Base-by-base conservation (phyloP, 1,284 basidiomycete genomes). In the Earliella scabrosa region DNA sequence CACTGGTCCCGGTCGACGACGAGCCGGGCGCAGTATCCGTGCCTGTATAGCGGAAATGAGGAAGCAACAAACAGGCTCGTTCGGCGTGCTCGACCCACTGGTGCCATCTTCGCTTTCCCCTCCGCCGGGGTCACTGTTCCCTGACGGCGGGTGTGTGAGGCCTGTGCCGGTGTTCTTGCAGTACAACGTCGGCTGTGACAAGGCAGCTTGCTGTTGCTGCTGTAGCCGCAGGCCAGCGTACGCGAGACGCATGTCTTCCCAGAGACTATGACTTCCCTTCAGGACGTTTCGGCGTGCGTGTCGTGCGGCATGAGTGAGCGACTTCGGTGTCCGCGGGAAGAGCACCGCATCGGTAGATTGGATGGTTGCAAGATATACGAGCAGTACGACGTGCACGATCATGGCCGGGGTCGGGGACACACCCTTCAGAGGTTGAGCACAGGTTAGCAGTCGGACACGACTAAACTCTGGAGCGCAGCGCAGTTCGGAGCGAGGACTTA, bases 181-280 rank as follows among this genome's bases (percentile, higher is more conserved):
- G 54, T 63, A 71, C 27, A 54, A 41, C 49, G 60, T 61, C 29
- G 38, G 45, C 20, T 45, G 50, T 48, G 52, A 7, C 20, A 31
- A 20, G n/a, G 55, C 46, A 8, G 55, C 44, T 18, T 62, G 54
- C 9, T 54, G 48, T 21, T 52, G 26, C 46, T 63, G 63, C 39
- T 59, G 55, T 8, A 54, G 52, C 24, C 64, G 52, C 3, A 85
- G 68, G 24, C 77, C 76, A 26, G 77, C 69, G 61, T 90, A 82
- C 9, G 83, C 84, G 35, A 83, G 64, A 23, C 86, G 84, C 45
- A 90, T 76, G 68, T 90, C 88, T 56, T 77, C 77, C 21, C 87
- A 85, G 39, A 90, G 73, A 56, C 71, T 76, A 43, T 80, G 77
- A 39, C 85, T 87, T 54, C 73, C 76, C 47, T 69, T 73, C 56